A percentile compares a stretch with the other conserved stretches of the same genome.
These are phyloP conservation scores for Talaromyces sp. DNA, from an alignment of 2,329 filamentous ascomycete species.

Conservation along the genomic window DNA sequence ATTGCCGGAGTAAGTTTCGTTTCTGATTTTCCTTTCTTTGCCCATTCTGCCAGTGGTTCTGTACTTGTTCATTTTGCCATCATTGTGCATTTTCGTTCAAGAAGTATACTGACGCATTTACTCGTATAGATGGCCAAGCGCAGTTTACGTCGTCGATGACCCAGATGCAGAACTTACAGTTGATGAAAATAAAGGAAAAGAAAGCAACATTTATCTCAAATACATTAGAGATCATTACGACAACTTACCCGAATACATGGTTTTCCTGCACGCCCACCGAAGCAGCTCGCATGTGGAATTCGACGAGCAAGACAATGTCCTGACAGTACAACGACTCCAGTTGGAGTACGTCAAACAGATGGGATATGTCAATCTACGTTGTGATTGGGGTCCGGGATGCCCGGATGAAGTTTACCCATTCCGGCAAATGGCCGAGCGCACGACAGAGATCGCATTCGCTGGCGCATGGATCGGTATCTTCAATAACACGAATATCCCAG, in stretches of 20 bases:
- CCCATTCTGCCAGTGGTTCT: too few species aligned
- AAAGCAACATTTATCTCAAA: slow-evolving; percentile 49
- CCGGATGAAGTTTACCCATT: slow-evolving; percentile 39
- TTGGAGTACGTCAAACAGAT: slow-evolving; percentile 52
- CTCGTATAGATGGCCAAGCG: slow-evolving; percentile 43
- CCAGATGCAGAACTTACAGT: slow-evolving; percentile 24
- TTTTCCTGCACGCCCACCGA: slow-evolving; percentile 62
- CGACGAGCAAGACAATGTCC: slow-evolving; percentile 55
- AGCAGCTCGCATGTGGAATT: slow-evolving; percentile 55
- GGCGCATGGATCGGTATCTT: slow-evolving; percentile 33
- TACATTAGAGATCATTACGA: slow-evolving; percentile 51
- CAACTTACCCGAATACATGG: slow-evolving; percentile 52
- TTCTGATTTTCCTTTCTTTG: background rate
- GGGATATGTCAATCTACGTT: slow-evolving; percentile 64
- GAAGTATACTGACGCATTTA: background rate
- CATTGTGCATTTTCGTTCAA: background rate
- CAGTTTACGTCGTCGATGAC: slow-evolving; percentile 47
- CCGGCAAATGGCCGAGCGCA: slow-evolving; percentile 20
- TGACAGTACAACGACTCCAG: slow-evolving; percentile 52
- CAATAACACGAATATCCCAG: slow-evolving; percentile 46
- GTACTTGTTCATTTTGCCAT: background rate
- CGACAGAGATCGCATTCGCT: slow-evolving; percentile 31
- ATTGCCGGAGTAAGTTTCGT: slow-evolving; percentile 44
- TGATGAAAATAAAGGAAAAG: slow-evolving; percentile 45
- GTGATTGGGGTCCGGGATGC: slow-evolving; percentile 39